Percentiles rank a stretch among this genome's conserved stretches.
Conservation (phyloP, 345 rosid genomes). For the Physaria fendleri region DNA sequence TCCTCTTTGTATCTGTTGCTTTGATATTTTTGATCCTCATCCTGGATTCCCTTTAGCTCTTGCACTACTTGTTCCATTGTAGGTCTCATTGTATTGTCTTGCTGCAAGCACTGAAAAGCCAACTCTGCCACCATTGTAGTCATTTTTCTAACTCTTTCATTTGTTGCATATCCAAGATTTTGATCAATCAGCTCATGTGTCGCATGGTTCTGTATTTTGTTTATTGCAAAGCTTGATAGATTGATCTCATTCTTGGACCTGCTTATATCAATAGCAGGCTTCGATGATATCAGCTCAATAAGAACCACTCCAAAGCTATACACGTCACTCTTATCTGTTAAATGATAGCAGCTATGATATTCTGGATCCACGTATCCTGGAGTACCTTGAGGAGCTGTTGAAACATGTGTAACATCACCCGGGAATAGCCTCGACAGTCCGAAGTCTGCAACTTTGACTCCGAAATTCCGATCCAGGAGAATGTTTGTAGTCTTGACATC, state of each 20-base stretch:
- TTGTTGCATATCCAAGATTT: constrained; percentile 38
- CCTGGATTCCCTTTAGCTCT: constrained; percentile 37
- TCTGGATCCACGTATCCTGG: constrained; percentile 70
- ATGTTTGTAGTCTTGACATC: constrained; percentile 69
- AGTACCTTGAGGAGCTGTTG: constrained; percentile 72
- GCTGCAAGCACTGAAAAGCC: constrained; percentile 59
- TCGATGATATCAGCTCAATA: constrained; percentile 49
- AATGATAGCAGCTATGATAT: constrained; percentile 53
- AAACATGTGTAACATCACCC: constrained; percentile 49
- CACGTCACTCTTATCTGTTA: constrained; percentile 63
- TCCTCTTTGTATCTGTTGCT: background rate
- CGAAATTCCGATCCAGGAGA: constrained; percentile 47
- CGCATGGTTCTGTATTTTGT: constrained; percentile 39
- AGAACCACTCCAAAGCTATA: constrained; percentile 78
- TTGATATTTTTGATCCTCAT: constrained; percentile 19
- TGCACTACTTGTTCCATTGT: constrained; percentile 46
- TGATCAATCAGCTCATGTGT: constrained; percentile 49
- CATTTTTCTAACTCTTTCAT: constrained; percentile 37
- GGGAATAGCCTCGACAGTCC: constrained; percentile 57
- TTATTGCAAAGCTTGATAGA: constrained; percentile 52
- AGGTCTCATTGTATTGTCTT: constrained; percentile 47
- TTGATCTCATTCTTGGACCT: constrained; percentile 51
- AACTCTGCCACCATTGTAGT: constrained; percentile 46
- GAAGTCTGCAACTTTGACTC: constrained; percentile 65
- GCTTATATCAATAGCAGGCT: constrained; percentile 62